Evolutionary conservation across 2,329 filamentous ascomycete species (phyloP).

Genomic region (Aureobasidium musti): DNA sequence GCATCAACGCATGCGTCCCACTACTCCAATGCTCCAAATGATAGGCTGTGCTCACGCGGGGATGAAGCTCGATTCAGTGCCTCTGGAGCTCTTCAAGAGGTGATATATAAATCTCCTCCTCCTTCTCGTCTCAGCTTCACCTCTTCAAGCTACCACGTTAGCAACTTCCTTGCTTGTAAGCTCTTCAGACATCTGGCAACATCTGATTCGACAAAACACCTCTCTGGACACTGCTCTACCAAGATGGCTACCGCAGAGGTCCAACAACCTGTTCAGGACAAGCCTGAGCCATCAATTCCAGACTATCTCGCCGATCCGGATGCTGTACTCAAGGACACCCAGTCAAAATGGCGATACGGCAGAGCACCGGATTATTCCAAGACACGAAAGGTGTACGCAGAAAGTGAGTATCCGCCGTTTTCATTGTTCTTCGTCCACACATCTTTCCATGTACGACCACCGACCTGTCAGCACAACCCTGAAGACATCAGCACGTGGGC

Average conservation of each 20-base stretch:
- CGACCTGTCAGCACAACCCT: constrained; percentile 12
- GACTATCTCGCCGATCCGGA: constrained; percentile 63
- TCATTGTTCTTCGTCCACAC: constrained; percentile 5
- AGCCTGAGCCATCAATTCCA: constrained; percentile 48
- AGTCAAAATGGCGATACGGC: constrained; percentile 62
- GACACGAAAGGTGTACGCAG: constrained; percentile 60
- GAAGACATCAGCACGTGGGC: neutral
- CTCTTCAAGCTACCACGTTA: neutral
- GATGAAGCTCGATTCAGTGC: neutral
- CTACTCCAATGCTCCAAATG: neutral
- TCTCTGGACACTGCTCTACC: neutral
- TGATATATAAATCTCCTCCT: constrained; percentile 5
- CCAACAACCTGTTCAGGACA: constrained; percentile 32
- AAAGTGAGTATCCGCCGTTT: constrained; percentile 52
- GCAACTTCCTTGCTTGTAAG: neutral
- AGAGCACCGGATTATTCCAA: constrained; percentile 64
- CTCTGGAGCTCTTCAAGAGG: neutral
- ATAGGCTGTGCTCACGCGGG: constrained; percentile 4
- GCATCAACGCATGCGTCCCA: constrained; percentile 6
- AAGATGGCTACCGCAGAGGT: constrained; percentile 39
- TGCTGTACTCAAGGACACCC: constrained; percentile 57
- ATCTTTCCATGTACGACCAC: neutral
- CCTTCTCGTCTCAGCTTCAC: neutral
- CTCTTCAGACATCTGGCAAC: neutral
- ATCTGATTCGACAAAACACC: neutral